Percentiles rank a stretch among this genome's conserved stretches.
phyloP scores from a whole-genome alignment of 208 protist species.

The Leptomonas seymouri region DNA sequence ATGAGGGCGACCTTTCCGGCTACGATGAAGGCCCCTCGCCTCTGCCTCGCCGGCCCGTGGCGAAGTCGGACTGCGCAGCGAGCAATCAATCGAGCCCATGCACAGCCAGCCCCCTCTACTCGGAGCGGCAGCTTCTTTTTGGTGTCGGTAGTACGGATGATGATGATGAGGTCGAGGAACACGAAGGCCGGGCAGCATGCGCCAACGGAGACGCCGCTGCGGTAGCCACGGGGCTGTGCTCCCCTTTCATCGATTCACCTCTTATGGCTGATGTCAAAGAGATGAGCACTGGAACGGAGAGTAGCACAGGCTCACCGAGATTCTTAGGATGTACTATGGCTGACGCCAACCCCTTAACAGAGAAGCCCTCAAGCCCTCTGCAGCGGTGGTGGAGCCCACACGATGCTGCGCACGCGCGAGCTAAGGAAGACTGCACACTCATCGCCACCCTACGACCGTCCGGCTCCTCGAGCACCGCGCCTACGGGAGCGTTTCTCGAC shows the following conservation, averaged over 20 bases:
- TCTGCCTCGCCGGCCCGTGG: background rate
- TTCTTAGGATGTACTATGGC: constrained; percentile 12
- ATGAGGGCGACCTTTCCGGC: background rate
- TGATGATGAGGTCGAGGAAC: background rate
- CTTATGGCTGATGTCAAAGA: background rate
- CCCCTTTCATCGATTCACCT: background rate
- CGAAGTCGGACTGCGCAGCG: background rate
- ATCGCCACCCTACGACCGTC: constrained; percentile 1
- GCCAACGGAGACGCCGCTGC: background rate
- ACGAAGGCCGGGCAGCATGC: no score
- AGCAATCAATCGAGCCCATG: background rate
- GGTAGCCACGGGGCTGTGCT: background rate
- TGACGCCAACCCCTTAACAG: background rate
- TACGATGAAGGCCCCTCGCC: constrained; percentile 6
- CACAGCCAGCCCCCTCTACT: background rate
- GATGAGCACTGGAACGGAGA: constrained; percentile 3
- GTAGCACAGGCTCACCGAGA: constrained; percentile 11
- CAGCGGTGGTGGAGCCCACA: background rate
- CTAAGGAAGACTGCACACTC: background rate
- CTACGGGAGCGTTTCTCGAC: background rate
- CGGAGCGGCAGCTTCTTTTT: constrained; percentile 9
- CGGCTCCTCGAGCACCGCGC: background rate
- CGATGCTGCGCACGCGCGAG: background rate
- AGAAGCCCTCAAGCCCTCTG: background rate
- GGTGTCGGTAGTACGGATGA: background rate